Conservation (phyloP, 805 yeast genomes). For the Candida wancherniae region DNA sequence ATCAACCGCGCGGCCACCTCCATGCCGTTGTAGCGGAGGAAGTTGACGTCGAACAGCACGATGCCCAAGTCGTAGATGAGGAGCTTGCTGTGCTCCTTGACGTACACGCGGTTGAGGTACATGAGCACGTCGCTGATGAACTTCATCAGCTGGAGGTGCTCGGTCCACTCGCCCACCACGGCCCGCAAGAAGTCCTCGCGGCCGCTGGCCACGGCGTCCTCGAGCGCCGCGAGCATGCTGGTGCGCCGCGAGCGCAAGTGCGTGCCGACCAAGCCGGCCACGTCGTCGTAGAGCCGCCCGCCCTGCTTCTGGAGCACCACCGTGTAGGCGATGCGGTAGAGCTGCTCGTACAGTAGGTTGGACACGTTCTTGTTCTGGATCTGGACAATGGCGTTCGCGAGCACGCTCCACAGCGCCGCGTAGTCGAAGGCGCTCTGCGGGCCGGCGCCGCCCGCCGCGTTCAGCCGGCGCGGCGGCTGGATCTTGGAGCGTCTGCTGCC, state of each 20-base stretch:
- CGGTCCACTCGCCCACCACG: constrained; percentile 56
- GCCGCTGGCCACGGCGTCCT: constrained; percentile 10
- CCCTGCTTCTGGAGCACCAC: constrained; percentile 70
- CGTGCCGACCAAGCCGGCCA: constrained; percentile 41
- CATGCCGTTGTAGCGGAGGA: constrained; percentile 47
- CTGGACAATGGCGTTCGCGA: constrained; percentile 63
- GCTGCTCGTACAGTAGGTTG: constrained; percentile 71
- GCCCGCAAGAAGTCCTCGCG: constrained; percentile 33
- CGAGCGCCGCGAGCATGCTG: constrained; percentile 16
- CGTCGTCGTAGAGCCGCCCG: constrained; percentile 57
- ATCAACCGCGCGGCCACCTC: constrained; percentile 50
- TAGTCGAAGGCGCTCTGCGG: constrained; percentile 44
- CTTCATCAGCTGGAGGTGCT: constrained; percentile 66
- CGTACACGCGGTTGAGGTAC: constrained; percentile 83
- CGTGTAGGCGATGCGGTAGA: constrained; percentile 75
- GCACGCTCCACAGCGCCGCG: constrained; percentile 60
- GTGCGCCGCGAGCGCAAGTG: constrained; percentile 36
- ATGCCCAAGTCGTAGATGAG: constrained; percentile 72
- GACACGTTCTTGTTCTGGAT: constrained; percentile 72
- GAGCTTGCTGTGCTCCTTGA: constrained; percentile 60
- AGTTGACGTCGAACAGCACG: constrained; percentile 54
- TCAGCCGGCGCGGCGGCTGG: constrained; percentile 56
- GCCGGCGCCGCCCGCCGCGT: constrained; percentile 19
- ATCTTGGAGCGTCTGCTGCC: constrained; percentile 52
- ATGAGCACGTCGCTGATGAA: constrained; percentile 79